A percentile compares a stretch with the other conserved stretches of the same genome.
These are phyloP conservation scores for Protoeuglena noctilucae DNA, from an alignment of 139 green algal genomes.

Conservation along the genomic window DNA sequence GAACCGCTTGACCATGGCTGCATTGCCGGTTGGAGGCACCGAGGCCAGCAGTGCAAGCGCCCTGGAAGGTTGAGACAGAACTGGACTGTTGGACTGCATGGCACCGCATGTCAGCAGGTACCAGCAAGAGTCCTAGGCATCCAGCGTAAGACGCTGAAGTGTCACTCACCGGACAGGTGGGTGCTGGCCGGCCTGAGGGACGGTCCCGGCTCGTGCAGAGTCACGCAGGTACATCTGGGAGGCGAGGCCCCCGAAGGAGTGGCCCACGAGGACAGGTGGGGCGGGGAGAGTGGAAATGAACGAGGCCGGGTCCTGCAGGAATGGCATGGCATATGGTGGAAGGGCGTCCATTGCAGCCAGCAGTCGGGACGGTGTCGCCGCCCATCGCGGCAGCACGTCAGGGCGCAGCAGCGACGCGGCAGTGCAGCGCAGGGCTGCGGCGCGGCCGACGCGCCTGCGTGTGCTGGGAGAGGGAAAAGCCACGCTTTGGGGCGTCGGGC, in stretches of 20 bases:
- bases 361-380: background rate
- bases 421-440: background rate
- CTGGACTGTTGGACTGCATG: too few species aligned
- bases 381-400: background rate
- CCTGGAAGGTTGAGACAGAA: conserved; percentile 16
- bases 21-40: conserved; percentile 53
- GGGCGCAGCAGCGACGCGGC: background rate
- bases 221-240: conserved; percentile 40
- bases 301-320: conserved; percentile 36
- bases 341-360: background rate
- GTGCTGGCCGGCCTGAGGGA: background rate
- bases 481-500: too few species aligned
- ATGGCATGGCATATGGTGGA: background rate
- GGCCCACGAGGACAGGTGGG: conserved; percentile 52
- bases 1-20: conserved; percentile 31
- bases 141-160: conserved; percentile 4
- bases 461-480: too few species aligned
- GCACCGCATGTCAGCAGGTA: too few species aligned
- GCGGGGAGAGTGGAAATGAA: conserved; percentile 23
- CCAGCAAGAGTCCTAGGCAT: conserved; percentile 8
- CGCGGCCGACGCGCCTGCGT: background rate
- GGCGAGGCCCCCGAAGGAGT: conserved; percentile 68
- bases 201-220: background rate
- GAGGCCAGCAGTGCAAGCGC: conserved; percentile 34
- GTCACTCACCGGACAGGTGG: background rate